Percentiles rank a stretch among this genome's conserved stretches.
These are phyloP conservation scores for Prosopis cineraria DNA, from an alignment of 306 rosid genomes.

Conservation along the genomic window DNA sequence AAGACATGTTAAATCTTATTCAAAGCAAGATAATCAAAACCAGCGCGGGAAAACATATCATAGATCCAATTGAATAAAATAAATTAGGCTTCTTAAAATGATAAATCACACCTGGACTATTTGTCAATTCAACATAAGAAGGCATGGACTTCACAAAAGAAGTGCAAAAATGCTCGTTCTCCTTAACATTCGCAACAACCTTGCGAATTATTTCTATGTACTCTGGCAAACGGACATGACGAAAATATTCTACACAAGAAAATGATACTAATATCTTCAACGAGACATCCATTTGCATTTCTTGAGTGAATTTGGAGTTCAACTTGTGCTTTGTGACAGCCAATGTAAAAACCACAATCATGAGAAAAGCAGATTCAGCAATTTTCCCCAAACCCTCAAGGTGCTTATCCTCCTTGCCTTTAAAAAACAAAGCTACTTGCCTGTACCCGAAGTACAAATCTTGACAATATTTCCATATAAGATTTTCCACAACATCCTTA, in stretches of 20 bases:
- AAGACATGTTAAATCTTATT: constrained; percentile 23
- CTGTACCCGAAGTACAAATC: constrained; percentile 67
- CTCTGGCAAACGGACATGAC: constrained; percentile 87
- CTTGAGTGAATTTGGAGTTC: constrained; percentile 52
- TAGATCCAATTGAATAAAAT: not conserved
- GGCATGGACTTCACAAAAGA: constrained; percentile 78
- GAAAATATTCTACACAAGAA: constrained; percentile 80
- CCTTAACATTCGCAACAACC: constrained; percentile 73
- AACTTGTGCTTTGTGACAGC: constrained; percentile 80
- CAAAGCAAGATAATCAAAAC: constrained; percentile 2
- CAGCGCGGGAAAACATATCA: not conserved
- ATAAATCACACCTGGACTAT: constrained; percentile 63
- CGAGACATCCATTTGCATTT: constrained; percentile 55
- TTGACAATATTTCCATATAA: constrained; percentile 73
- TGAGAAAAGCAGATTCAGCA: constrained; percentile 85
- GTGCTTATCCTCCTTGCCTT: constrained; percentile 53
- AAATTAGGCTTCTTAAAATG: not conserved
- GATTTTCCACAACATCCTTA: constrained; percentile 65
- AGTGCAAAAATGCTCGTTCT: constrained; percentile 69
- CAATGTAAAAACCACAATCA: constrained; percentile 84
- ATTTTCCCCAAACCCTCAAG: constrained; percentile 69
- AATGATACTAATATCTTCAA: constrained; percentile 71
- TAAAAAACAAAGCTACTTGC: constrained; percentile 56
- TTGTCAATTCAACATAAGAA: constrained; percentile 65
- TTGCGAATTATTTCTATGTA: constrained; percentile 86